Conservation (phyloP, 371 early-diverging fungal species). For the Mucor lusitanicus region DNA sequence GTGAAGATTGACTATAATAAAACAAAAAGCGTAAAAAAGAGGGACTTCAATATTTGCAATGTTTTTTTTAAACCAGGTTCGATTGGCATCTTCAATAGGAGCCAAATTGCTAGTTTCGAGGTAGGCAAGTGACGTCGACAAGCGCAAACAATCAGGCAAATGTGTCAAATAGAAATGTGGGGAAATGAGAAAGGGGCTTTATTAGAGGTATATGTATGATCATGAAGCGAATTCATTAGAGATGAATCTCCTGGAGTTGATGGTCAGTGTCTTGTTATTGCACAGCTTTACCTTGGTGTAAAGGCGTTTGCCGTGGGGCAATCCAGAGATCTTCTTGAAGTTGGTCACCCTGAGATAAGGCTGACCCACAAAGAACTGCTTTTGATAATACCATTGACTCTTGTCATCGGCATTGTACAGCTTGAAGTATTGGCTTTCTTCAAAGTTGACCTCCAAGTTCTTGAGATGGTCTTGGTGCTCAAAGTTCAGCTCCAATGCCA, state of each 20-base stretch:
- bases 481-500: neutral
- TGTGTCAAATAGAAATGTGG: neutral
- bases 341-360: neutral
- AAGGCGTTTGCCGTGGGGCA: neutral
- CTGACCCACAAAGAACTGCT: neutral
- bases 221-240: neutral
- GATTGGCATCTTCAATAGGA: neutral
- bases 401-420: neutral
- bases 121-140: conserved; percentile 4
- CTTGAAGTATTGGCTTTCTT: neutral
- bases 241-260: neutral
- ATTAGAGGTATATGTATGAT: neutral
- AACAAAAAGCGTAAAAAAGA: neutral
- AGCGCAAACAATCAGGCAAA: neutral
- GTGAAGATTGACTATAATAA: conserved; percentile 10
- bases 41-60: neutral
- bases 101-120: neutral
- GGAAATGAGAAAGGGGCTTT: neutral
- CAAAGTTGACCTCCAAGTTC: neutral
- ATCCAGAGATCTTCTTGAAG: neutral
- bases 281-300: neutral
- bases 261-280: neutral
- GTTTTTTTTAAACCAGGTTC: conserved; percentile 6
- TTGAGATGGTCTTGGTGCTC: neutral
- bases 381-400: neutral